These are phyloP conservation scores for Yarrowia galli DNA, from an alignment of 1,139 yeast species.

Conservation along the genomic window DNA sequence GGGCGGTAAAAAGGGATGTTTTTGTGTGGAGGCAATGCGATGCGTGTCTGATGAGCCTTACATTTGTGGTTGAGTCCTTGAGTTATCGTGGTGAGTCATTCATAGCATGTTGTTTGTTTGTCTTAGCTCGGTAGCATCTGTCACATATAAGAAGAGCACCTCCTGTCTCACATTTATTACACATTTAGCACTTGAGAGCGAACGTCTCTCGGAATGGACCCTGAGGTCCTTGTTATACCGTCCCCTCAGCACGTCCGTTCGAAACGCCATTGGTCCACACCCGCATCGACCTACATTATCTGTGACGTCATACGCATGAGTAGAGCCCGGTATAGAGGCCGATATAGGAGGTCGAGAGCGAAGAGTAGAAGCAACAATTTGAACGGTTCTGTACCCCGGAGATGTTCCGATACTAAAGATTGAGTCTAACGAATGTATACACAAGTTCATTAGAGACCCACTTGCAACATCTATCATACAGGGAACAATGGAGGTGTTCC, in stretches of 20 bases:
- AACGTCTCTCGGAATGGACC: neutral
- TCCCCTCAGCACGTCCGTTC: neutral
- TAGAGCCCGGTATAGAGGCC: neutral
- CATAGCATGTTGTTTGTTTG: neutral
- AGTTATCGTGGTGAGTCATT: constrained; percentile 3
- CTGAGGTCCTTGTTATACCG: neutral
- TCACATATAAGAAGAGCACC: neutral
- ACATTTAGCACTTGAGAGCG: neutral
- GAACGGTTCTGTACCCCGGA: neutral
- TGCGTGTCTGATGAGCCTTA: no score
- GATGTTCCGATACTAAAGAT: neutral
- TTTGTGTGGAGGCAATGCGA: neutral
- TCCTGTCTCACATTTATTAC: neutral
- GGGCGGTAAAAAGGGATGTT: constrained; percentile 12
- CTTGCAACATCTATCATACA: neutral
- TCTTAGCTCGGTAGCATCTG: neutral
- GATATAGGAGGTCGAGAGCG: neutral
- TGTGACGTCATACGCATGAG: constrained; percentile 1
- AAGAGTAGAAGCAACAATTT: neutral
- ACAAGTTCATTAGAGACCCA: neutral
- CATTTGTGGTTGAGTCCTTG: no score
- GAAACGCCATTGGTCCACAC: neutral
- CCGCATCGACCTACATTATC: neutral
- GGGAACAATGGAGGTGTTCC: neutral
- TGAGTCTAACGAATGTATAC: neutral